Evolutionary conservation across 2,329 filamentous ascomycete species (phyloP), one percentile per base, ranked within the genome.

Genomic region (Colletotrichum paranaense): DNA sequence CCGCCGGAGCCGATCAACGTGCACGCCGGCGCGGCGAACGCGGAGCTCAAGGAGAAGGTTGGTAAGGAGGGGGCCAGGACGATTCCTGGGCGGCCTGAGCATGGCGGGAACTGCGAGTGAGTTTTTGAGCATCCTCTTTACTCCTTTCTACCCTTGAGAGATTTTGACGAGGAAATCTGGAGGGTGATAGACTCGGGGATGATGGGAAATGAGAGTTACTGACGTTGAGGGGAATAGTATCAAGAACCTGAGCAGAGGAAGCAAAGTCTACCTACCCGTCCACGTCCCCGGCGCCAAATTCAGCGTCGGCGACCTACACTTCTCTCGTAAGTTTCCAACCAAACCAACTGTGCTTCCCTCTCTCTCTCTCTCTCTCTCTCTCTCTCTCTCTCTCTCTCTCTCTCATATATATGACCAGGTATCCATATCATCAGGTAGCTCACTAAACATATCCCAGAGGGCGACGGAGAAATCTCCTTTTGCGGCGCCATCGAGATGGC

Each of bases 401-500:
- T n/a, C n/a, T n/a, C n/a, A n/a, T n/a, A 24, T 38, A 12, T 22
- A 12, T 22, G 19, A 16, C 22, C 19, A 26, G 38, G n/a, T 4
- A 28, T 59, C 8, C n/a, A 32, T 66, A 28, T 59, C n/a, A 46
- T 38, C n/a, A 53, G 19, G 35, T n/a, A 46, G 16, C 8, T 19
- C 3, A 46, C 30, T 42, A 63, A 74, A 22, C 26, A 6, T 11
- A 5, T 2, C 42, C 4, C 8, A 88, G 87, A 97, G 83, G 95
- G 95, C 9, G 95, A 98, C 79, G 95, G 95, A 7, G 95, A 98
- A 81, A 97, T 98, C 73, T 94, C 92, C 3, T 98, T 95, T 80
- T 95, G 93, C 76, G 93, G 93, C 24, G 95, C 95, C 6, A 98
- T 98, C 78, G 95, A 98, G 82, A 98, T 98, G 94, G 94, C 95